These are phyloP conservation scores for Leccinum longicurvipes DNA, from an alignment of 768 basidiomycete genomes.

Conservation along the genomic window DNA sequence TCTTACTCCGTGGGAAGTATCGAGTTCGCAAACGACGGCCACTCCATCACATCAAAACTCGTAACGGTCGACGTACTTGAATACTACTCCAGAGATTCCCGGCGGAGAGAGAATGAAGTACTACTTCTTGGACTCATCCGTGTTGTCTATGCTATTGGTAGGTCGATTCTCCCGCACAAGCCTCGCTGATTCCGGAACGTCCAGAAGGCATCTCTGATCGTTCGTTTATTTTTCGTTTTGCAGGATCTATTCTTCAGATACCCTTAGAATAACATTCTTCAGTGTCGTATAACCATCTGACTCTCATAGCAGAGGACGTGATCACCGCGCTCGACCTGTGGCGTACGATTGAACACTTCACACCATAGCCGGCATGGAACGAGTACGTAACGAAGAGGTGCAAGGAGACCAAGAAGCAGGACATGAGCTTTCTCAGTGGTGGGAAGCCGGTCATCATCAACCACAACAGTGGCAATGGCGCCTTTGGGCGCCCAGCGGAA, in stretches of 20 bases:
- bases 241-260: conserved; percentile 95
- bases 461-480: too few relatives aligned
- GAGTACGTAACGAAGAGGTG: conserved; percentile 84
- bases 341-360: conserved; percentile 56
- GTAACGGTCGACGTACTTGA: conserved; percentile 40
- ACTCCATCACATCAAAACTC: conserved; percentile 55
- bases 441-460: conserved; percentile 65
- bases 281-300: conserved; percentile 95
- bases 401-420: conserved; percentile 80
- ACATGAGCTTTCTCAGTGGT: conserved; percentile 80
- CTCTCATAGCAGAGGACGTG: conserved; percentile 92
- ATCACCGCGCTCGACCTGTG: conserved; percentile 83
- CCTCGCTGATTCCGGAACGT: background rate
- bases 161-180: conserved; percentile 25
- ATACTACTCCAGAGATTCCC: conserved; percentile 41
- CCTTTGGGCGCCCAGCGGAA: too few relatives aligned
- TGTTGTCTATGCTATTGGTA: conserved; percentile 76
- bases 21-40: conserved; percentile 33
- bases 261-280: conserved; percentile 97
- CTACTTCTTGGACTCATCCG: conserved; percentile 67
- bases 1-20: conserved; percentile 28
- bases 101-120: conserved; percentile 81
- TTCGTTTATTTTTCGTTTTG: too few relatives aligned
- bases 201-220: conserved; percentile 1
- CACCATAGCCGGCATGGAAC: conserved; percentile 82